phyloP scores from a whole-genome alignment of 371 early-diverging fungal genomes.

The Mucor irregularis region DNA sequence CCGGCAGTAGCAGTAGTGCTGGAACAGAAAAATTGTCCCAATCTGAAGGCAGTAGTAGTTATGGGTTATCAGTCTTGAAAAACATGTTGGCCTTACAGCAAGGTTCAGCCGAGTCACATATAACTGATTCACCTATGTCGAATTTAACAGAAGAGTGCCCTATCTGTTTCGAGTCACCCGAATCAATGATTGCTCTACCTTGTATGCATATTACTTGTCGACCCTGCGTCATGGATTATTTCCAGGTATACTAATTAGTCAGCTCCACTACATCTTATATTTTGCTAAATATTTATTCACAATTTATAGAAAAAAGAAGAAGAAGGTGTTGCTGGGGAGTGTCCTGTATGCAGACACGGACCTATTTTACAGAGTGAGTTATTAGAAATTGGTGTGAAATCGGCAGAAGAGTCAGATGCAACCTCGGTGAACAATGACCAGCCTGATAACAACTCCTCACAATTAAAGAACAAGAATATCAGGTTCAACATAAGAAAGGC shows the following conservation, averaged over 20 bases:
- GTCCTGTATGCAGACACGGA: constrained; percentile 63
- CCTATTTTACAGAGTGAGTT: constrained; percentile 53
- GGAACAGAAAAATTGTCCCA: neutral
- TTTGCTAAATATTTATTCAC: too few relatives aligned
- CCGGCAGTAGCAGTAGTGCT: constrained; percentile 8
- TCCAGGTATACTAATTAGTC: constrained; percentile 44
- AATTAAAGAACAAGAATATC: constrained; percentile 12
- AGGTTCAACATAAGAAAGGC: constrained; percentile 40
- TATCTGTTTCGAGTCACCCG: constrained; percentile 45
- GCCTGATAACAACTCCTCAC: too few relatives aligned
- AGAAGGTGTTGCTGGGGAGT: constrained; percentile 55
- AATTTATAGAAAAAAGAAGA: constrained; percentile 48
- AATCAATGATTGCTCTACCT: constrained; percentile 55
- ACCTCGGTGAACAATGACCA: too few relatives aligned
- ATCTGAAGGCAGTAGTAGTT: constrained; percentile 6
- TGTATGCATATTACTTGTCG: constrained; percentile 71
- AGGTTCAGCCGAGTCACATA: neutral
- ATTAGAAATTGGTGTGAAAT: constrained; percentile 36
- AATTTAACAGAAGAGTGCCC: constrained; percentile 36
- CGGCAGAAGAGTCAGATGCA: neutral
- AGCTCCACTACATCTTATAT: neutral
- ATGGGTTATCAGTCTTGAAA: constrained; percentile 43
- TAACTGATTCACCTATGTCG: constrained; percentile 3
- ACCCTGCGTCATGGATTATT: constrained; percentile 59
- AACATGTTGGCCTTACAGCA: constrained; percentile 30